Conservation (phyloP, 208 protist species). For the Trypanosoma caninum region DNA sequence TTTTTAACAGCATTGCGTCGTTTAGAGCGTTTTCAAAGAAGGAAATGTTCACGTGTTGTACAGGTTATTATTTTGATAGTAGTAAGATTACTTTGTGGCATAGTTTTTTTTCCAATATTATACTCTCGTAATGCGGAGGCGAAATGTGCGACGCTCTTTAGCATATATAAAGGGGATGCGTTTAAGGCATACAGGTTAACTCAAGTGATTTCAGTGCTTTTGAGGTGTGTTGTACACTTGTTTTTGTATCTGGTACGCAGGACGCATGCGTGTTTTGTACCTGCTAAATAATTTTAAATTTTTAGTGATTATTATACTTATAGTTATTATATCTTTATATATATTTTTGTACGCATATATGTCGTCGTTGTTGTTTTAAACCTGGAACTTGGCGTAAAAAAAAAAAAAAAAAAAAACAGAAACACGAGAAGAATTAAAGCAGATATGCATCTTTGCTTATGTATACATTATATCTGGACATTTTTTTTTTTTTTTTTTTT, state of each 20-base stretch:
- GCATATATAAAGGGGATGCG: conserved; percentile 35
- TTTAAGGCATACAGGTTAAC: conserved; percentile 62
- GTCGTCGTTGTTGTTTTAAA: too few species aligned
- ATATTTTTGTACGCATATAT: too few species aligned
- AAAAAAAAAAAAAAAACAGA: too few species aligned
- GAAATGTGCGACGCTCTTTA: conserved; percentile 37
- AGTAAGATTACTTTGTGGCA: conserved; percentile 49
- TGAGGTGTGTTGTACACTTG: conserved; percentile 46
- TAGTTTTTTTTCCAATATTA: conserved; percentile 62
- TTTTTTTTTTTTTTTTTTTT: too few species aligned
- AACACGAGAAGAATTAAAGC: too few species aligned
- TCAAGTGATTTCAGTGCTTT: conserved; percentile 43
- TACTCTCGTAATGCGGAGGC: conserved; percentile 56
- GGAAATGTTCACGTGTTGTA: conserved; percentile 24
- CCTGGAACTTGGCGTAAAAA: too few species aligned
- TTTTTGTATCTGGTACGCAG: conserved; percentile 27
- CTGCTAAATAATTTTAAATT: too few species aligned
- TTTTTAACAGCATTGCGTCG: conserved; percentile 35
- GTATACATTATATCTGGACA: too few species aligned
- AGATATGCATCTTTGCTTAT: too few species aligned
- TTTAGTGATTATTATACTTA: too few species aligned
- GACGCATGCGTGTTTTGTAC: not conserved
- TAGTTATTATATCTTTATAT: too few species aligned
- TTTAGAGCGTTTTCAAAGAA: conserved; percentile 30
- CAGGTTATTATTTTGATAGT: conserved; percentile 46